Evolutionary conservation across 306 rosid species (phyloP).

Genomic region (Senna siamea): DNA sequence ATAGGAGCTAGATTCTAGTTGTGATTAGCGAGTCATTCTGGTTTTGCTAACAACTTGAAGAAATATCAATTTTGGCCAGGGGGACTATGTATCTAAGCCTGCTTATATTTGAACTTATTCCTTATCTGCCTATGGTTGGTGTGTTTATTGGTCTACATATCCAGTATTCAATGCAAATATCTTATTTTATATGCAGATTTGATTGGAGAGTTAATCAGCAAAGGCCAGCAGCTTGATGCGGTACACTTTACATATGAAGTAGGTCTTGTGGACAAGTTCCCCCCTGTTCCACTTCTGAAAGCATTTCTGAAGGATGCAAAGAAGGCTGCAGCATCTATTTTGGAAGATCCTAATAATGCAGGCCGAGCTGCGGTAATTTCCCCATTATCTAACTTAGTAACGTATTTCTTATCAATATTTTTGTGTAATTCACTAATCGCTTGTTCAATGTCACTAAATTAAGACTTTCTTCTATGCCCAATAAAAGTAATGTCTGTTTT

Average conservation of each 20-base stretch:
- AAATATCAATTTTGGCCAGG: not conserved
- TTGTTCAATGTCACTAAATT: conserved; percentile 14
- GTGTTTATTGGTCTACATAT: not conserved
- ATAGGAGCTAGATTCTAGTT: not conserved
- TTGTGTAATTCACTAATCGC: not conserved
- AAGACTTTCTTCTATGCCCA: conserved; percentile 4
- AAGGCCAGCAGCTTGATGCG: conserved; percentile 99
- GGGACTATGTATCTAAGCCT: not conserved
- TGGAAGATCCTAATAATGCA: conserved; percentile 84
- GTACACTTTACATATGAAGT: conserved; percentile 96
- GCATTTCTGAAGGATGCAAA: conserved; percentile 92
- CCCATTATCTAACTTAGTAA: conserved; percentile 17
- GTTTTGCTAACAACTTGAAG: not conserved
- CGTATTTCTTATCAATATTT: not conserved
- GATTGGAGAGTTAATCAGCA: conserved; percentile 91
- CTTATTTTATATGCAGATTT: conserved; percentile 59
- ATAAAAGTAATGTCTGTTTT: conserved; percentile 4
- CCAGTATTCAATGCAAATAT: not conserved
- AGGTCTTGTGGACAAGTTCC: conserved; percentile 82
- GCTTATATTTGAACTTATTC: conserved; percentile 7
- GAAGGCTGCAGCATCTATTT: conserved; percentile 89
- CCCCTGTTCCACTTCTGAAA: conserved; percentile 86
- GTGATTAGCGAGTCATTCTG: conserved; percentile 1
- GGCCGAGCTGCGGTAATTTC: conserved; percentile 89
- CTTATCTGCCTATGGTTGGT: not conserved